Base-by-base conservation (phyloP, 106 monocot species). In the Acorus calamus region DNA sequence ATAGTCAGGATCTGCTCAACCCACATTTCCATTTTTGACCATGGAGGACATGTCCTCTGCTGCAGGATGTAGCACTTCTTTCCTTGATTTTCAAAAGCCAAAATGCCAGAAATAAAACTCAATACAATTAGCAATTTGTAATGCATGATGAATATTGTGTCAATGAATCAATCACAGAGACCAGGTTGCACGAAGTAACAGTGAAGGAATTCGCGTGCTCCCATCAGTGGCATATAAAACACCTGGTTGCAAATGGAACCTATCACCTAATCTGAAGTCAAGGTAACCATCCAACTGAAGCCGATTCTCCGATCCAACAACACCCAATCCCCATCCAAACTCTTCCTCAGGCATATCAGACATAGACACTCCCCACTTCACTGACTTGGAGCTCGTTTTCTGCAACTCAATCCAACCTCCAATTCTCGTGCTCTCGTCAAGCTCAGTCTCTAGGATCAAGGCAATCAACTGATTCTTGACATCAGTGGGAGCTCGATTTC, bases 201-300 rank as follows among this genome's bases (percentile, higher is more conserved):
- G 3, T 43, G 79, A 76, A 49, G 84, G 78, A 50, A 73, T 73
- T 50, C 50, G 57, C 2, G 56, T 72, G 43, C 52, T 74, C 46
- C 84, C 80, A 70, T 70, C 78, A 61, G 65, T 75, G 9, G 76
- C 66, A 72, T 70, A 81, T 4, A 85, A 53, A 65, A 98, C 9
- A 10, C 87, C 82, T 4, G 96, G 90, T 54, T 88, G 90, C 70
- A 91, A 68, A 43, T 14, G 74, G 49, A 79, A 58, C 42, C 65
- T 80, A 61, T 67, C 80, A 7, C 87, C 91, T 8, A 98, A 44
- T 46, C 62, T 74, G 54, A 85, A 58, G 44, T 79, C 80, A 46
- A 91, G 80, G 74, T 87, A 91, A 2, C 87, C 87, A 78, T 88
- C 87, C 43, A 91, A 42, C 58, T 86, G 83, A 54, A 80, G 63